Base-by-base conservation (phyloP, 2,329 filamentous ascomycete genomes). In the Fonsecaea nubica region DNA sequence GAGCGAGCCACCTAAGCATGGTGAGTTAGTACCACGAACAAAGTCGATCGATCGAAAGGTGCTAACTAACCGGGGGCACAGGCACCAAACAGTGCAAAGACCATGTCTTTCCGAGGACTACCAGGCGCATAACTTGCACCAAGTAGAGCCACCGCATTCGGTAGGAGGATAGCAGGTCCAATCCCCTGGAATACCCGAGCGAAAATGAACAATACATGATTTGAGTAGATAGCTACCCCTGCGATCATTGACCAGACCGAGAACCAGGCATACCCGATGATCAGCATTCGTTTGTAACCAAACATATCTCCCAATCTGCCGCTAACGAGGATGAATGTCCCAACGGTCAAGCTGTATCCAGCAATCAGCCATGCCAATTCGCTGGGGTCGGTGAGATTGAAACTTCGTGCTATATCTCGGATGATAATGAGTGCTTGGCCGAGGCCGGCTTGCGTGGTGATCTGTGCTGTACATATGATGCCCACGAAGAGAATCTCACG, bases 81-180 rank as follows among this genome's bases (percentile, higher is more conserved):
- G 1, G 81, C 82, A 4, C 82, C 84, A 65, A 85, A 86, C 9
- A 82, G 64, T 0, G 80, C 76, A 69, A 91, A 89, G 0, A 86
- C 81, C 77, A 90, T 85, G 56, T 86, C 82, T 75, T 89, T 90
- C 65, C 83, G 80, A 60, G 76, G 78, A 25, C 57, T 59, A 0
- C 88, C 87, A 0, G 85, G 85, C 0, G 80, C 77, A 69, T 89
- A 90, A 0, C 84, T 81, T 0, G 80, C 79, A 1, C 87, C 88
- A 0, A 91, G 75, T 12, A 92, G 80, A 2, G 87, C 88, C 25
- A 91, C 76, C 0, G 81, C 87, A 68, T 90, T 91, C 0, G 89
- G 89, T 30, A 91, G 78, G 10, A 84, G 77, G 38, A 91, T 79
- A 0, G 88, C 87, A 0, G 87, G 86, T 0, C 89, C 89, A 6